Conservation (phyloP, 2,329 filamentous ascomycete genomes). For the Raffaelea arxii region DNA sequence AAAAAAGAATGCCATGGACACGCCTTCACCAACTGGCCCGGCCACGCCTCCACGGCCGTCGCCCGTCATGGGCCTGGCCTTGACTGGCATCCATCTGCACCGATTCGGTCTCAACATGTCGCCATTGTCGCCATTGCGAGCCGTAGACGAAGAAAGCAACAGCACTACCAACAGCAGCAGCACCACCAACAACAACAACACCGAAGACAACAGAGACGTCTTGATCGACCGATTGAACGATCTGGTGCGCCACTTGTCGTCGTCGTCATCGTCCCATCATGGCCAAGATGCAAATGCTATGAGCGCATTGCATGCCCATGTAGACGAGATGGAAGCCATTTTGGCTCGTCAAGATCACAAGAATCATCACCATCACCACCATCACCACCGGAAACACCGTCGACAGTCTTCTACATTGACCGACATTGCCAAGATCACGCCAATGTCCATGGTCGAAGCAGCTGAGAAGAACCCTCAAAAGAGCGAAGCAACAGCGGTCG, state of each 20-base stretch:
- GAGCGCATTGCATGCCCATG: slow-evolving; percentile 27
- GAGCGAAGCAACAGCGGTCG: not conserved
- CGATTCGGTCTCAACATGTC: slow-evolving; percentile 16
- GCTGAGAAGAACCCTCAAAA: not conserved
- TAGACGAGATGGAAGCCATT: slow-evolving; percentile 32
- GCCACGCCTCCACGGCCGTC: not conserved
- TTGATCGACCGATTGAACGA: slow-evolving; percentile 34
- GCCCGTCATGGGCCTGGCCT: not conserved
- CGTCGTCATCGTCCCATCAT: slow-evolving; percentile 10
- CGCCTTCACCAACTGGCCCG: slow-evolving; percentile 1
- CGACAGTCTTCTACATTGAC: no score
- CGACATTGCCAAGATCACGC: not conserved
- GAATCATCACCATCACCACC: not conserved
- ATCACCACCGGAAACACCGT: not conserved
- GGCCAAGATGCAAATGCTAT: slow-evolving; percentile 12
- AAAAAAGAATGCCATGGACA: not conserved
- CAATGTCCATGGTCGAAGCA: not conserved
- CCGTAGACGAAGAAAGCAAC: slow-evolving; percentile 6
- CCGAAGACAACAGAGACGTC: slow-evolving; percentile 30
- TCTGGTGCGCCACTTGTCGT: slow-evolving; percentile 26
- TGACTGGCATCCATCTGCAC: slow-evolving; percentile 17
- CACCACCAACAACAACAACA: slow-evolving; percentile 4
- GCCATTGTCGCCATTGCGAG: slow-evolving; percentile 20
- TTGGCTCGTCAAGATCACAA: slow-evolving; percentile 10
- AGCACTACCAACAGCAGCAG: not conserved